Conservation (phyloP, 2,329 filamentous ascomycete species). For the Sporothrix schenckii region DNA sequence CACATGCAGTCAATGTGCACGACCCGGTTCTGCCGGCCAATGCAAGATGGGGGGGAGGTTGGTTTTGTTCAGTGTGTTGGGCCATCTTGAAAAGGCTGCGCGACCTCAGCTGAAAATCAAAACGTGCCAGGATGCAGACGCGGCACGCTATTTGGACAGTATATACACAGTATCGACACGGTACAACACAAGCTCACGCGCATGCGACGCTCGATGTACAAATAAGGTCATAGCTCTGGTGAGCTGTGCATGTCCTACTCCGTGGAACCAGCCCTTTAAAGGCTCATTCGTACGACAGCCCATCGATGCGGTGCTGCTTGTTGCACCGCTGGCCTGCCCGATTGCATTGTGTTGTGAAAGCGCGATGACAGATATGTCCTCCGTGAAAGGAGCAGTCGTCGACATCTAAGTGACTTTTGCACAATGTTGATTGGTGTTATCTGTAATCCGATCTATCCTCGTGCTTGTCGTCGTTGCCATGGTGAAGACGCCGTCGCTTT, state of each 20-base stretch:
- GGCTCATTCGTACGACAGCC: slow-evolving; percentile 6
- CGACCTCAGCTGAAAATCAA: slow-evolving; percentile 32
- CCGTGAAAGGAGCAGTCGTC: neutral
- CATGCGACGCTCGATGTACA: neutral
- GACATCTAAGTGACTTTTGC: neutral
- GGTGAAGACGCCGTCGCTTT: slow-evolving; percentile 16
- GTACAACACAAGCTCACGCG: neutral
- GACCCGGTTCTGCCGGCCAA: slow-evolving; percentile 23
- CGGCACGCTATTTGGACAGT: slow-evolving; percentile 25
- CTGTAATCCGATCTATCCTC: slow-evolving; percentile 5
- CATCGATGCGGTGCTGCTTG: neutral
- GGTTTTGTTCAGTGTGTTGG: neutral
- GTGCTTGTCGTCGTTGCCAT: slow-evolving; percentile 16
- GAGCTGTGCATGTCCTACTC: slow-evolving; percentile 3
- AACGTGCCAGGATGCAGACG: slow-evolving; percentile 21
- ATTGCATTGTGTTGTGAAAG: neutral
- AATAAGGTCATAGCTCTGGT: neutral
- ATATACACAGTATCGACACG: neutral
- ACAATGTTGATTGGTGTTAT: neutral
- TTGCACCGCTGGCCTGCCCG: neutral
- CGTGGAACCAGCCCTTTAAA: too few species aligned
- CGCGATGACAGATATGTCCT: too few species aligned
- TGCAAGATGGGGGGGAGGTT: slow-evolving; percentile 20
- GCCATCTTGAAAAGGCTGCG: slow-evolving; percentile 22
- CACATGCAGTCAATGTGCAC: slow-evolving; percentile 25